A percentile compares a stretch with the other conserved stretches of the same genome.
Evolutionary conservation across 2,329 filamentous ascomycete genomes (phyloP).

Genomic region (Botryotinia narcissicola): DNA sequence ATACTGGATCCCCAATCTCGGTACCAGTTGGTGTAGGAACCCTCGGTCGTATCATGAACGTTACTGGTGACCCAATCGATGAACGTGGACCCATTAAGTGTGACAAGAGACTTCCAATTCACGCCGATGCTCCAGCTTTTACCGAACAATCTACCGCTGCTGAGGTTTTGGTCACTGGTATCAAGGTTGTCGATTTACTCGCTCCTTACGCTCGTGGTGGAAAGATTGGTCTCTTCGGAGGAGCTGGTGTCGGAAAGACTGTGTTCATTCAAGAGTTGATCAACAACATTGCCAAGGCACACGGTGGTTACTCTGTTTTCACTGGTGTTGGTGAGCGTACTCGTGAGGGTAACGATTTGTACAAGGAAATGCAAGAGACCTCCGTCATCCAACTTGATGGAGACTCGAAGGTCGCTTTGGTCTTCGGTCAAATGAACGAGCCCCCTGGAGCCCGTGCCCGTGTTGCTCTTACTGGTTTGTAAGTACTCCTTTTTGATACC

Average conservation of each 20-base stretch:
- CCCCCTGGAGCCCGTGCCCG: constrained; percentile 98
- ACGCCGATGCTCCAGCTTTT: constrained; percentile 91
- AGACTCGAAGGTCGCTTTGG: constrained; percentile 98
- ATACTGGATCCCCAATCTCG: constrained; percentile 93
- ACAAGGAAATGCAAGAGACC: constrained; percentile 99
- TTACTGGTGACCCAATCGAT: constrained; percentile 99
- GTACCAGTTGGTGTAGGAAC: constrained; percentile 92
- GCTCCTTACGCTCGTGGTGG: constrained; percentile 99
- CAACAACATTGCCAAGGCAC: constrained; percentile 99
- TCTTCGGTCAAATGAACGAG: constrained; percentile 99
- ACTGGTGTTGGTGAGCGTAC: constrained; percentile 99
- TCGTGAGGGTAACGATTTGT: constrained; percentile 99
- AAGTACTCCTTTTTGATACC: too few relatives aligned
- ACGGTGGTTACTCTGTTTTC: constrained; percentile 99
- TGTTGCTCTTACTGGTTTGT: constrained; percentile 86
- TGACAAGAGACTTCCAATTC: constrained; percentile 83
- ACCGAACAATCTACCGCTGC: constrained; percentile 93
- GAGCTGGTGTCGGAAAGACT: constrained; percentile 99
- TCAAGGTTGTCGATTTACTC: constrained; percentile 99
- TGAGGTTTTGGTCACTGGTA: constrained; percentile 97
- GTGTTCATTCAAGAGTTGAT: constrained; percentile 99
- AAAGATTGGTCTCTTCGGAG: constrained; percentile 99
- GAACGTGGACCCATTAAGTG: constrained; percentile 98
- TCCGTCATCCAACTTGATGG: constrained; percentile 99
- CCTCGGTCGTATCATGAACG: constrained; percentile 99